Evolutionary conservation across 2,329 filamentous ascomycete genomes (phyloP).

Genomic region (Fusarium brachygibbosum): DNA sequence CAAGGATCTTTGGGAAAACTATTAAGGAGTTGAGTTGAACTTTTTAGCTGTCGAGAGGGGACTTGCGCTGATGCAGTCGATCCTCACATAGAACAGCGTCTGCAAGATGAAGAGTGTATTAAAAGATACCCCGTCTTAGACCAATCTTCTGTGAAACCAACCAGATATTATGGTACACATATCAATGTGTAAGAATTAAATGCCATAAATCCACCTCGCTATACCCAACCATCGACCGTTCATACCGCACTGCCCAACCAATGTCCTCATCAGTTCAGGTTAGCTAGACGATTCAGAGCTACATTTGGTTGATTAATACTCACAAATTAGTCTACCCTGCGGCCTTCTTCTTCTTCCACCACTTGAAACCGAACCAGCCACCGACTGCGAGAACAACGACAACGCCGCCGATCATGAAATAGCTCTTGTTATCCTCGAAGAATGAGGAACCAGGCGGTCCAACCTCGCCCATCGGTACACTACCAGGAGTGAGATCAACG

Average conservation of each 20-base stretch:
- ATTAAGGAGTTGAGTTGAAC: constrained; percentile 48
- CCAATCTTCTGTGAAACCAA: neutral
- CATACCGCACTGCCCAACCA: neutral
- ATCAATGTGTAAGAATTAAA: neutral
- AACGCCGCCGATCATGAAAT: neutral
- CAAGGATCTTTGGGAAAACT: constrained; percentile 85
- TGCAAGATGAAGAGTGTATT: no score
- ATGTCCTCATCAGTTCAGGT: neutral
- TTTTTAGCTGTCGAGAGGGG: no score
- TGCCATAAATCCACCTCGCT: neutral
- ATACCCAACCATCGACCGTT: neutral
- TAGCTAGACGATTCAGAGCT: neutral
- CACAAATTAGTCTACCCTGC: neutral
- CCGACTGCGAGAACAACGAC: neutral
- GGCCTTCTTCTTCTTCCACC: neutral
- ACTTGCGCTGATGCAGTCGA: neutral
- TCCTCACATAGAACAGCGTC: neutral
- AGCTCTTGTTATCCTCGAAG: neutral
- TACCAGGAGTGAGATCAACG: neutral
- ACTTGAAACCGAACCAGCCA: neutral
- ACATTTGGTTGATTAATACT: neutral
- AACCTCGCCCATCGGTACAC: neutral
- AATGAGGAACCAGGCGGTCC: neutral
- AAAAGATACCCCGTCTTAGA: neutral
- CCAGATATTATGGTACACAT: neutral